Evolutionary conservation across 2,329 filamentous ascomycete genomes (phyloP), one percentile per base, ranked within the genome.

Genomic region (Pseudogymnoascus sp.): DNA sequence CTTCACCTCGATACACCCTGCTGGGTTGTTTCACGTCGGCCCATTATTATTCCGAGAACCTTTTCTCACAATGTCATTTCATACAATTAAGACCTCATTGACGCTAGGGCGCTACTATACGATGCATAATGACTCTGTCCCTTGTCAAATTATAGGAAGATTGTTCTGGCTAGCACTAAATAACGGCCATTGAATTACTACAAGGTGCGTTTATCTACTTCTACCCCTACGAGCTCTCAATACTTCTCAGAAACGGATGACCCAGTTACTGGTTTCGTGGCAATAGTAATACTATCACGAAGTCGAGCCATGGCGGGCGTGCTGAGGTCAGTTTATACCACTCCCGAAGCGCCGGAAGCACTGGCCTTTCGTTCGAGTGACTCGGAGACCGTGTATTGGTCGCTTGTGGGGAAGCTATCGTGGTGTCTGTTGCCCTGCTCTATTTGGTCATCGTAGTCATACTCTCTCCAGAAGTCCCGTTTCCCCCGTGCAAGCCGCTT

Each of bases 401-500:
- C 50, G 28, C 25, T 56, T 34, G 50, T 34, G 28, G 50, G 50
- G 10, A 56, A 34, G 25, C 28, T 56, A 34, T 56, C 50, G 5
- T 56, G 50, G n/a, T 56, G 50, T 4, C 28, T 10, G n/a, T 18
- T 56, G 8, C 50, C 50, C 28, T 34, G 50, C 25, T 56, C 50
- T 3, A 56, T 34, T 34, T 34, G 25, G 28, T 56, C 50, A 34
- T 56, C 50, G 7, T 56, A 56, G 40, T 74, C 69, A 21, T 78
- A 74, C 6, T 76, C 73, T 40, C 79, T 79, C 89, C 89, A 92
- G 72, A 93, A 93, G 69, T 89, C 83, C 76, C 82, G 88, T 79
- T 91, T 89, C 28, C 90, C 90, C 36, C 77, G 77, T 0, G 75
- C 73, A 5, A 88, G 77, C 28, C 91, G 82, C 63, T 80, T 78